phyloP scores from a whole-genome alignment of 768 basidiomycete genomes.

The Botryobasidium botryosum region DNA sequence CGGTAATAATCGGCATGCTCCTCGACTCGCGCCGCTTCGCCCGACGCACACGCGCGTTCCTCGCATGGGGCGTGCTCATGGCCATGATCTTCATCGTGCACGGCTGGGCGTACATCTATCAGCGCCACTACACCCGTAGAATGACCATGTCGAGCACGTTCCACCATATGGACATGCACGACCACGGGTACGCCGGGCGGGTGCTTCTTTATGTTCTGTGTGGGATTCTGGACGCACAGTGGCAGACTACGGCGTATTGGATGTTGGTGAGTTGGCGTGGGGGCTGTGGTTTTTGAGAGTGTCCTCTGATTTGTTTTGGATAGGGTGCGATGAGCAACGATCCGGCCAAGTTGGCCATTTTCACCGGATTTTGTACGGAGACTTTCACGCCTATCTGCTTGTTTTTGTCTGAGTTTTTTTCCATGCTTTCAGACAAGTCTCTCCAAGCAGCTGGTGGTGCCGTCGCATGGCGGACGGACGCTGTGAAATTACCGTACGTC shows the following conservation, averaged over 20 bases:
- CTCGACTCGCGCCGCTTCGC: slow-evolving; percentile 39
- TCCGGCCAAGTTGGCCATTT: slow-evolving; percentile 59
- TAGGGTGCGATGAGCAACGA: slow-evolving; percentile 69
- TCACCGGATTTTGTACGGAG: slow-evolving; percentile 55
- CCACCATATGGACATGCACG: slow-evolving; percentile 41
- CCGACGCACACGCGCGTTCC: slow-evolving; percentile 54
- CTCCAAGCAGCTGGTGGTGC: slow-evolving; percentile 15
- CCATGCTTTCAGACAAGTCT: slow-evolving; percentile 4
- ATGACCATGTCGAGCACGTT: slow-evolving; percentile 21
- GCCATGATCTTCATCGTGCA: slow-evolving; percentile 51
- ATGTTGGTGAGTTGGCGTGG: slow-evolving; percentile 1
- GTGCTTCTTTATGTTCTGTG: slow-evolving; percentile 26
- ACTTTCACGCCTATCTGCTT: not conserved
- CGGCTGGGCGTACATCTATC: slow-evolving; percentile 62
- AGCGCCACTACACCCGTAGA: slow-evolving; percentile 47
- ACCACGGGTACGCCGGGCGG: slow-evolving; percentile 35
- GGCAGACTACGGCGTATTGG: slow-evolving; percentile 46
- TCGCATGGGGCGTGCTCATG: slow-evolving; percentile 47
- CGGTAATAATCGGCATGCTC: slow-evolving; percentile 48
- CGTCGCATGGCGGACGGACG: slow-evolving; percentile 12
- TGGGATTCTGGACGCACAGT: slow-evolving; percentile 60
- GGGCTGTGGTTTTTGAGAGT: not conserved
- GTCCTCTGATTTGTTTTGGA: too few species aligned
- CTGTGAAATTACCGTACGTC: not conserved
- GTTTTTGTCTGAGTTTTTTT: not conserved